Percentiles rank a stretch among this genome's conserved stretches.
phyloP scores from a whole-genome alignment of 2,329 filamentous ascomycete species.

The Aplosporella prunicola region DNA sequence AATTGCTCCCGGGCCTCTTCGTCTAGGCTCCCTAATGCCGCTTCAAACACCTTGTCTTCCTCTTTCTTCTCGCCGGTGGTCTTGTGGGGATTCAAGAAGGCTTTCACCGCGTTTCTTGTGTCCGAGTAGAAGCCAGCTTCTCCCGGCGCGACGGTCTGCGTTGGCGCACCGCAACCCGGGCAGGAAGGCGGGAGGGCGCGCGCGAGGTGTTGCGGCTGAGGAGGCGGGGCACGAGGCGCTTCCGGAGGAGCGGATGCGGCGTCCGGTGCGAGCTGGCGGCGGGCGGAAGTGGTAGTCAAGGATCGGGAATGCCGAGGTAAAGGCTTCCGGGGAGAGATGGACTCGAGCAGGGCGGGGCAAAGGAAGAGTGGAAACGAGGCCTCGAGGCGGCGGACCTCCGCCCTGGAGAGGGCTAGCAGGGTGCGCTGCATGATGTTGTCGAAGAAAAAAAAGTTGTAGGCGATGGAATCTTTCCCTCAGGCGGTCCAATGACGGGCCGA shows the following conservation, averaged over 20 bases:
- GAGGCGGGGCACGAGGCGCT: neutral
- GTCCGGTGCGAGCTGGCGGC: slow-evolving; percentile 2
- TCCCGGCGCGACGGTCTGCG: slow-evolving; percentile 45
- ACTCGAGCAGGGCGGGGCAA: slow-evolving; percentile 23
- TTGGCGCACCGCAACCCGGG: slow-evolving; percentile 54
- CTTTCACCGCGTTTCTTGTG: slow-evolving; percentile 38
- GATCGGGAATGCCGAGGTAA: neutral
- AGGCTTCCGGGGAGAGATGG: neutral
- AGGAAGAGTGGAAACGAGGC: slow-evolving; percentile 24
- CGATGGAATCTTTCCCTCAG: neutral
- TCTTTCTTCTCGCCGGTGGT: too few relatives aligned
- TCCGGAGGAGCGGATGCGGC: too few relatives aligned
- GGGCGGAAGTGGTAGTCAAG: slow-evolving; percentile 1
- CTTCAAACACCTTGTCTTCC: too few relatives aligned
- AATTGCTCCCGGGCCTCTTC: slow-evolving; percentile 23
- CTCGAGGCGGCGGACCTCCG: slow-evolving; percentile 9
- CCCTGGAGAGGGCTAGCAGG: slow-evolving; percentile 2
- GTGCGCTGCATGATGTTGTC: slow-evolving; percentile 5
- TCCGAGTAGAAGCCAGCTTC: slow-evolving; percentile 50
- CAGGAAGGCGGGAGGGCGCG: slow-evolving; percentile 42
- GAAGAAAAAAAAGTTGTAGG: slow-evolving; percentile 2
- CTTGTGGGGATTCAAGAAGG: slow-evolving; percentile 26
- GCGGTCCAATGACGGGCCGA: neutral
- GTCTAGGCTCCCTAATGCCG: slow-evolving; percentile 22
- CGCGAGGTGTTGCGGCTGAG: neutral